Evolutionary conservation across 2,329 filamentous ascomycete genomes (phyloP).

Genomic region (Cordyceps tenuipes): DNA sequence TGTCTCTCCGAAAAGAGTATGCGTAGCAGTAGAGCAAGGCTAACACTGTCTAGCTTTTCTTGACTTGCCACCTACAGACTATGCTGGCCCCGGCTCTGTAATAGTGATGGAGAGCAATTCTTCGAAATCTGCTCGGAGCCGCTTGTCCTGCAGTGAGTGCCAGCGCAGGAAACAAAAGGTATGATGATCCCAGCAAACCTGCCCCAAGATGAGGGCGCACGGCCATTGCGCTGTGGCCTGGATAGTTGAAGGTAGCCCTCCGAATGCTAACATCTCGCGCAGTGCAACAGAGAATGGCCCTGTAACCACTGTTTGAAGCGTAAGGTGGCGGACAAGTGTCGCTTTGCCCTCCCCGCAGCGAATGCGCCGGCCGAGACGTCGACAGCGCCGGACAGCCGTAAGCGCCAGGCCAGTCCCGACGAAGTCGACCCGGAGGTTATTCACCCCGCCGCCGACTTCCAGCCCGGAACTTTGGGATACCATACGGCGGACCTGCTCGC

Average conservation of each 20-base stretch:
- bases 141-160: constrained; percentile 36
- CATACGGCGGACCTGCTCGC: constrained; percentile 3
- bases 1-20: neutral
- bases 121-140: constrained; percentile 10
- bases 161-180: constrained; percentile 33
- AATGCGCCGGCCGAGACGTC: constrained; percentile 13
- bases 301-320: constrained; percentile 32
- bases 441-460: neutral
- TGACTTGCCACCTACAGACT: neutral
- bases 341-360: constrained; percentile 19
- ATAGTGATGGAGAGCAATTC: constrained; percentile 2
- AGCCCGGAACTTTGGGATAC: neutral
- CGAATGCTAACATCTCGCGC: constrained; percentile 9
- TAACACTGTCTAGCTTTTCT: neutral
- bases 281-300: constrained; percentile 33
- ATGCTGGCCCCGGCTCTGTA: neutral
- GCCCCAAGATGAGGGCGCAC: neutral
- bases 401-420: constrained; percentile 12
- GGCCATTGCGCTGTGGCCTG: neutral
- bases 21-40: neutral
- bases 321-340: constrained; percentile 29
- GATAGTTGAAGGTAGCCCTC: too few species aligned
- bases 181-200: constrained; percentile 6
- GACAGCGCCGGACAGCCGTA: neutral
- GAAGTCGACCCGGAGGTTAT: constrained; percentile 10